These are phyloP conservation scores for Fonsecaea multimorphosa DNA, from an alignment of 2,329 filamentous ascomycete genomes.

Conservation along the genomic window DNA sequence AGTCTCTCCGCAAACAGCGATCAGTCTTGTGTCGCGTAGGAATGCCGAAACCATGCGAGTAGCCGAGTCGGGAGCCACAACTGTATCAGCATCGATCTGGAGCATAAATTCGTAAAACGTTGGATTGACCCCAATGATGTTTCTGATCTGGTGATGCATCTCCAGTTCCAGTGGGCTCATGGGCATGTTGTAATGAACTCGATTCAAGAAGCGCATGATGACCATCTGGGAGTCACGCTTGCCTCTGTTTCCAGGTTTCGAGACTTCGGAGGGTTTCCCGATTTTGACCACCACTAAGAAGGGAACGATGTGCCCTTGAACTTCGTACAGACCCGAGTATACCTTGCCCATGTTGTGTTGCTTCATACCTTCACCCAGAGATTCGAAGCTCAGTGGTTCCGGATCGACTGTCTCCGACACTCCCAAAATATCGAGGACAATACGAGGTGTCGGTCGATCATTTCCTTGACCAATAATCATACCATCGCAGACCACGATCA, in stretches of 20 bases:
- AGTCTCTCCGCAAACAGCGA: constrained; percentile 93
- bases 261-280: constrained; percentile 79
- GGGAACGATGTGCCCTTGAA: constrained; percentile 96
- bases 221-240: constrained; percentile 99
- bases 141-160: constrained; percentile 98
- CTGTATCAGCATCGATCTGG: constrained; percentile 96
- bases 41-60: constrained; percentile 92
- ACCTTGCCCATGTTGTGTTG: constrained; percentile 99
- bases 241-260: constrained; percentile 87
- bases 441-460: constrained; percentile 90
- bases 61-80: constrained; percentile 86
- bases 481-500: constrained; percentile 92
- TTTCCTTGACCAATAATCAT: constrained; percentile 99
- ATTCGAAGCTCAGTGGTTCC: constrained; percentile 94
- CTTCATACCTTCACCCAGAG: constrained; percentile 91
- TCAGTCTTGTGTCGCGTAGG: constrained; percentile 88
- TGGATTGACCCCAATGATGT: constrained; percentile 98
- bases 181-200: constrained; percentile 93
- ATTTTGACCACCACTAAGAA: constrained; percentile 97
- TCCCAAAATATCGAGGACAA: constrained; percentile 94
- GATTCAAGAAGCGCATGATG: constrained; percentile 98
- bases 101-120: constrained; percentile 98
- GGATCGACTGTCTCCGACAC: constrained; percentile 93
- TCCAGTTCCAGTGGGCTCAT: constrained; percentile 98
- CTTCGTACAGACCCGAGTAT: constrained; percentile 96